Evolutionary conservation across 2,329 filamentous ascomycete species (phyloP), one percentile per base, ranked within the genome.

Genomic region (Talaromyces pinophilus): DNA sequence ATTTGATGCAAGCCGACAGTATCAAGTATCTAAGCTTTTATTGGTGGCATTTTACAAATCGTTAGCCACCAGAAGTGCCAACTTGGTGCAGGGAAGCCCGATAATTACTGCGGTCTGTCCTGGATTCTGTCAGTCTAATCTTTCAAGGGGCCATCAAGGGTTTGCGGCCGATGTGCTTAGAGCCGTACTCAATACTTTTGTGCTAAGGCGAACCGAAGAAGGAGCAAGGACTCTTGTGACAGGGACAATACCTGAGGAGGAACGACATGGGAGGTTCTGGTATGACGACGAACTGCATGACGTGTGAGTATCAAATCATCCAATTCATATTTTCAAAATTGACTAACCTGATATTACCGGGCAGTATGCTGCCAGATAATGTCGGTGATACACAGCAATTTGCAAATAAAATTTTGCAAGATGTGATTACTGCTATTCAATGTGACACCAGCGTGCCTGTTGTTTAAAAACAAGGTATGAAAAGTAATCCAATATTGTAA

Each of bases 81-180:
- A 35, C 2, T 48, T 15, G 17, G 7, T 3, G 8, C 25, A 48
- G n/a, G 42, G 1, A 28, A 28, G 42, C 1, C 59, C 59, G 5
- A 62, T 57, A 1, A 59, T 64, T n/a, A 64, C 62, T 2, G 62
- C 62, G 3, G 35, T 64, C 17, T 64, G 62, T 38, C 62, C 62
- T 15, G 54, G 63, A 5, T 65, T 60, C 28, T 65, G 63, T 48
- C 54, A 65, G 25, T 65, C 63, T 6, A 54, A 65, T 10, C 57
- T 65, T 48, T 50, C 54, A 30, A 40, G 52, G 17, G 63, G 63
- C n/a, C 63, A 65, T 35, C 63, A 60, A 59, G 63, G 63, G 6
- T 40, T 65, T 35, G 13, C 19, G 3, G 63, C 63, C n/a, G 35
- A 50, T 17, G 8, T 60, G 5, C 19, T 64, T n/a, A 25, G 62